These are phyloP conservation scores for Shiraia sp. DNA, from an alignment of 2,329 filamentous ascomycete genomes.

Conservation along the genomic window DNA sequence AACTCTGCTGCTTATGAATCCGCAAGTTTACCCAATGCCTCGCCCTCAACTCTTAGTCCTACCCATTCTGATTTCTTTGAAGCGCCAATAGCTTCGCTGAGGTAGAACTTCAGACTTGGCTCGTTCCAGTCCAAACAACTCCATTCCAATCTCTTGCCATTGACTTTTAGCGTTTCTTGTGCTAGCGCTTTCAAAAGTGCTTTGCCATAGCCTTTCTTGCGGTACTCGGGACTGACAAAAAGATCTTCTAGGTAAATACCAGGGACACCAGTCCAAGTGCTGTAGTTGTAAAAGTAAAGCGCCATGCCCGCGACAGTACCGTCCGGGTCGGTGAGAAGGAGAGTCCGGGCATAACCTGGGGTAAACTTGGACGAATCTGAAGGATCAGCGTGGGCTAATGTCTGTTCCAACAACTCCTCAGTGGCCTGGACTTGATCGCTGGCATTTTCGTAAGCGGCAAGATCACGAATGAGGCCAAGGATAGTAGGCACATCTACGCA, in stretches of 20 bases:
- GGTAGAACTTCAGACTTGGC: conserved; percentile 85
- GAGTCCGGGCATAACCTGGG: conserved; percentile 72
- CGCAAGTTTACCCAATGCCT: conserved; percentile 64
- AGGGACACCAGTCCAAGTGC: conserved; percentile 84
- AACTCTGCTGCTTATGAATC: too few relatives aligned
- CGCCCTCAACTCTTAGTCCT: conserved; percentile 72
- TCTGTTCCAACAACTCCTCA: conserved; percentile 69
- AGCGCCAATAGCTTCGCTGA: conserved; percentile 60
- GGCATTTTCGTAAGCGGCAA: conserved; percentile 86
- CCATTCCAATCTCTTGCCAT: conserved; percentile 83
- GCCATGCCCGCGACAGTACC: conserved; percentile 72
- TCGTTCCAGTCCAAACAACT: conserved; percentile 91
- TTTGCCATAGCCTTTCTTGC: conserved; percentile 80
- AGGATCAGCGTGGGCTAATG: conserved; percentile 73
- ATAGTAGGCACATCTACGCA: conserved; percentile 77
- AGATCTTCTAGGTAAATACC: conserved; percentile 94
- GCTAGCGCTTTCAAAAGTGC: conserved; percentile 74
- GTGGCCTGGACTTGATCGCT: conserved; percentile 77
- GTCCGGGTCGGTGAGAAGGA: conserved; percentile 61
- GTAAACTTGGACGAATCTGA: conserved; percentile 47
- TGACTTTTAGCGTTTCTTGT: conserved; percentile 73
- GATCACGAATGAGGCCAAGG: conserved; percentile 77
- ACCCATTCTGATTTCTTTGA: conserved; percentile 72
- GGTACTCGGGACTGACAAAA: conserved; percentile 72
- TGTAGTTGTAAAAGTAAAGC: conserved; percentile 94